Evolutionary conservation across 192 early-diverging fungal genomes (phyloP), one percentile per base, ranked within the genome.

Genomic region (Coemansia aciculifera): DNA sequence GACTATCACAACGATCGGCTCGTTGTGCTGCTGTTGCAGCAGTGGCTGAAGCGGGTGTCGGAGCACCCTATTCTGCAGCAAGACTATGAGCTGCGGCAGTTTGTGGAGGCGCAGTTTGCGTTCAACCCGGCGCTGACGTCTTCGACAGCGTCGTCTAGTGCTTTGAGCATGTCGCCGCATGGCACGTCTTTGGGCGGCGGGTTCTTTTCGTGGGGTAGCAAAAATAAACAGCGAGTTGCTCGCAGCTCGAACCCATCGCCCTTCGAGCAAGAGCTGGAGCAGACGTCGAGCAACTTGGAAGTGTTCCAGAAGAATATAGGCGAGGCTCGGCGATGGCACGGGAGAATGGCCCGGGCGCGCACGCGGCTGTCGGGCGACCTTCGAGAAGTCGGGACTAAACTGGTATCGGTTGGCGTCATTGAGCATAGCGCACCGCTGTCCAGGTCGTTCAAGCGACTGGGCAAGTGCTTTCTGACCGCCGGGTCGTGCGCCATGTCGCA

Each of bases 81-180:
- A 62, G 84, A 85, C 75, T 85, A 85, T 40, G 84, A 85, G 76
- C 69, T 85, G 62, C 74, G 84, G 8, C 77, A 82, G 73, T 85
- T 85, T 74, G 79, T 85, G 8, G 84, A 85, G 60, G 73, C 84
- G 57, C 79, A 80, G 27, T 85, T 85, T 83, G 76, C 74, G 3
- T 80, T 80, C 64, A 84, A 75, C 46, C 78, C 77, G 8, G 72
- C 81, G 13, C 67, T 85, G 27, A 56, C 71, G 6, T 43, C 73
- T 6, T 59, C 73, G 17, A 19, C 65, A 21, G 11, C 59, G 31
- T 42, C 71, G 12, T 59, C 62, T 24, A 56, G 63, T 34, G 68
- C 69, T 46, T 44, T 76, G 19, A 67, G 73, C 37, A 60, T 70
- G 56, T 52, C 69, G 74, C 67, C 79, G 44, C 60, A 62, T 46